Evolutionary conservation across 345 rosid species (phyloP).

Genomic region (Sonneratia caseolaris): DNA sequence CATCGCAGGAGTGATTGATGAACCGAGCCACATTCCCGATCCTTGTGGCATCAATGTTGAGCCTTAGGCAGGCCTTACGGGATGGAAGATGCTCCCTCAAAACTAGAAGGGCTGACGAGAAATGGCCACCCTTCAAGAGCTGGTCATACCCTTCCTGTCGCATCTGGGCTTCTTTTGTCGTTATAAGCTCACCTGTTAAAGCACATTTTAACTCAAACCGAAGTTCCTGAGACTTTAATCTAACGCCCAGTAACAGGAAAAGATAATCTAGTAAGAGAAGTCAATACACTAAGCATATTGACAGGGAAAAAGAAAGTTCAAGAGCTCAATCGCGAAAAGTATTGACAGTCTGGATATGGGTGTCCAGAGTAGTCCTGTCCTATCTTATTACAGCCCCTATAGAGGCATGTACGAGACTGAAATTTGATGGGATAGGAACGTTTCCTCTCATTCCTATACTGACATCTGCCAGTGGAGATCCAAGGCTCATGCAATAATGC

Average conservation of each 20-base stretch:
- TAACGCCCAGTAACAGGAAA: not conserved
- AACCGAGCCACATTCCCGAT: constrained; percentile 69
- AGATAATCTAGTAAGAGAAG: not conserved
- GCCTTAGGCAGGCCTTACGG: constrained; percentile 68
- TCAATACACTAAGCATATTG: not conserved
- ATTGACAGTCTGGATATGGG: not conserved
- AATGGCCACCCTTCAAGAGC: constrained; percentile 30
- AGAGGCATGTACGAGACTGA: not conserved
- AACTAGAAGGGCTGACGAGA: constrained; percentile 64
- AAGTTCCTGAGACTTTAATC: not conserved
- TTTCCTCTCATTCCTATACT: not conserved
- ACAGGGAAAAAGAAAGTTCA: not conserved
- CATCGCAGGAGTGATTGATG: constrained; percentile 89
- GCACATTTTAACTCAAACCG: constrained; percentile 6
- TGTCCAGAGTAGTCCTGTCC: not conserved
- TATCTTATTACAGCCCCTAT: not conserved
- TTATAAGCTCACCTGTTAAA: constrained; percentile 61
- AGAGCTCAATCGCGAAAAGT: not conserved
- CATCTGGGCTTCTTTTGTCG: constrained; percentile 58
- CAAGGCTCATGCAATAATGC: not conserved
- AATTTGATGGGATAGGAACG: not conserved
- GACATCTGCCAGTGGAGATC: not conserved
- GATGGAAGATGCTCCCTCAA: constrained; percentile 91
- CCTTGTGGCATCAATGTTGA: constrained; percentile 76
- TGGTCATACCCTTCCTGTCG: constrained; percentile 59